Base-by-base conservation (phyloP, 441 rosid genomes). In the Isatis lusitanica region DNA sequence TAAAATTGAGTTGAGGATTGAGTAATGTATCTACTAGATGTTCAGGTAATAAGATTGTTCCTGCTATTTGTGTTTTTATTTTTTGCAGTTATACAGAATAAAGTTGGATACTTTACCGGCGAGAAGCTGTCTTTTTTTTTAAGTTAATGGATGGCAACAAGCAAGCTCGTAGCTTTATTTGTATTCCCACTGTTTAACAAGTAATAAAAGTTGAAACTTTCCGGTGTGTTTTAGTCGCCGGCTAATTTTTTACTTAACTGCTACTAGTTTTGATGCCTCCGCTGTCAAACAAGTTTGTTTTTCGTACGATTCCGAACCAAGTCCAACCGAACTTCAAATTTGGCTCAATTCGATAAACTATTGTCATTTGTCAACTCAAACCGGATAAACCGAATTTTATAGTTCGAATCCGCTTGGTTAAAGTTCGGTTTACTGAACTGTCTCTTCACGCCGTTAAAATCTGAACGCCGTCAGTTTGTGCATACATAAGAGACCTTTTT, bases 181-280 rank as follows among this genome's bases (percentile, higher is more conserved):
- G 63, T 68, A 35, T 42, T 52, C 26, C 26, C 46, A 60, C 50
- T 44, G 44, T 18, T 55, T 9, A 39, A 30, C 58, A 33, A 9
- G 9, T 47, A 73, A 56, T 79, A 74, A 74, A 74, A 30, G 36
- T 39, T 59, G 38, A 59, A 53, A 50, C 61, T 50, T 66, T 8
- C 78, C 46, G 30, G 67, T 38, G 28, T 63, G 9, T 31, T 64
- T 17, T 56, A 55, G 66, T 9, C 16, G 10, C 35, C 35, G 38
- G 44, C 18, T 57, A 9, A n/a, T 48, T 74, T 67, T 30, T 48
- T 35, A 55, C 1, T 65, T 46, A 24, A 43, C 38, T 33, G 12
- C 18, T 17, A 30, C 64, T 12, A 42, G 18, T 42, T 68, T 16
- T 56, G 63, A 11, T 39, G 24, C 31, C 1, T 21, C 1, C 24